A percentile compares a stretch with the other conserved stretches of the same genome.
phyloP scores from a whole-genome alignment of 371 early-diverging fungal genomes.

The Thermomucor indicae-seudaticae region DNA sequence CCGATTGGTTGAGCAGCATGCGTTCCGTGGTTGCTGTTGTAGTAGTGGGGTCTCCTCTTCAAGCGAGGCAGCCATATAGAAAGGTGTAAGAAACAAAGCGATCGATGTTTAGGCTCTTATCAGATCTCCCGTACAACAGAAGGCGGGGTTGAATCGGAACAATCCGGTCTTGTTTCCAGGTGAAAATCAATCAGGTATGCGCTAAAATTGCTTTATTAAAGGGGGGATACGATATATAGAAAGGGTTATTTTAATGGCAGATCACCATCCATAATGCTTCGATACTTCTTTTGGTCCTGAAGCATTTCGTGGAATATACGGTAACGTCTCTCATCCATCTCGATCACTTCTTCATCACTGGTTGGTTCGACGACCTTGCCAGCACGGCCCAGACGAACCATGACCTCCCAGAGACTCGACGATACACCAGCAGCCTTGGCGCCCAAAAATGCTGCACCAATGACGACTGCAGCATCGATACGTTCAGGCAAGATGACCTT shows the following conservation, averaged over 20 bases:
- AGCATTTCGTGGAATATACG: slow-evolving; percentile 58
- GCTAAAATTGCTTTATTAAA: not conserved
- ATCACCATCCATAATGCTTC: slow-evolving; percentile 45
- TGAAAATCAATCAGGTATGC: not conserved
- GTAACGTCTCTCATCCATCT: slow-evolving; percentile 52
- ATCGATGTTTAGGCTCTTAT: too few species aligned
- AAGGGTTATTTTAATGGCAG: too few species aligned
- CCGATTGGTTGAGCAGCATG: not conserved
- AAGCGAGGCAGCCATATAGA: not conserved
- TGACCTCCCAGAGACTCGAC: slow-evolving; percentile 46
- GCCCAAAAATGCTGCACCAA: slow-evolving; percentile 70
- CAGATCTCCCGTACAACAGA: too few species aligned
- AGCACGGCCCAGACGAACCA: slow-evolving; percentile 52
- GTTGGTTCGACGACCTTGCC: slow-evolving; percentile 52
- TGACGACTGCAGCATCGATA: slow-evolving; percentile 62
- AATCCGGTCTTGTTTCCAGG: not conserved
- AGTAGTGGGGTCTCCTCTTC: slow-evolving; percentile 9
- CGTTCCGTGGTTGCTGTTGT: not conserved
- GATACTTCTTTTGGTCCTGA: slow-evolving; percentile 51
- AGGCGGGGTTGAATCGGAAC: too few species aligned
- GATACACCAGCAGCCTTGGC: slow-evolving; percentile 49
- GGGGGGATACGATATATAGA: not conserved
- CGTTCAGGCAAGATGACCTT: slow-evolving; percentile 54
- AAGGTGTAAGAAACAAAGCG: not conserved
- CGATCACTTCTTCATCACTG: slow-evolving; percentile 18